Evolutionary conservation across 2,329 filamentous ascomycete species (phyloP).

Genomic region (Fusarium mexicanum): DNA sequence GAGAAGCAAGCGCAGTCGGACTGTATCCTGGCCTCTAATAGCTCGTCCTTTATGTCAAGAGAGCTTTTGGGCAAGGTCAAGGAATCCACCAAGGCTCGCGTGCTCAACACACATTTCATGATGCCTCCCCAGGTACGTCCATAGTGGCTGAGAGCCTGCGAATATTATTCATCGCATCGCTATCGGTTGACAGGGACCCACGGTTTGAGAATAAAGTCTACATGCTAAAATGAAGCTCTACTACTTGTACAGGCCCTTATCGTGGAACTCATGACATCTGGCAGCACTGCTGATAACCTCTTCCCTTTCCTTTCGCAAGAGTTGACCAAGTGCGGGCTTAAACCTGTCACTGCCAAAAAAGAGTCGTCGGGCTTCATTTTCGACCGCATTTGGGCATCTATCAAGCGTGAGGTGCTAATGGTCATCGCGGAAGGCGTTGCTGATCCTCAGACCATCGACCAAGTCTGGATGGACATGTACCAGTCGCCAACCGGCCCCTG

Average conservation of each 20-base stretch:
- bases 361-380: not conserved
- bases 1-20: constrained; percentile 43
- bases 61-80: constrained; percentile 58
- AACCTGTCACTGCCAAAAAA: not conserved
- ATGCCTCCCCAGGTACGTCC: constrained; percentile 46
- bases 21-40: constrained; percentile 61
- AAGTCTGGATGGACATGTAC: not conserved
- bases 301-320: not conserved
- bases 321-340: not conserved
- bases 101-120: constrained; percentile 62
- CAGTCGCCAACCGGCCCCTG: not conserved
- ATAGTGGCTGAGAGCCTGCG: not conserved
- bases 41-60: constrained; percentile 61
- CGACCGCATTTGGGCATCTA: not conserved
- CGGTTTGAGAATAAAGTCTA: fast-evolving
- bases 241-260: not conserved
- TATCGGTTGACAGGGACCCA: not conserved
- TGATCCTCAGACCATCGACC: not conserved
- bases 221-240: not conserved
- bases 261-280: not conserved
- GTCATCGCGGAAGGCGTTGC: not conserved
- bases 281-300: not conserved
- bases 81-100: constrained; percentile 42
- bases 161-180: not conserved
- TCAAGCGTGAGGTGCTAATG: not conserved